phyloP scores from a whole-genome alignment of 257 asterid genomes.

The Primulina tabacum region DNA sequence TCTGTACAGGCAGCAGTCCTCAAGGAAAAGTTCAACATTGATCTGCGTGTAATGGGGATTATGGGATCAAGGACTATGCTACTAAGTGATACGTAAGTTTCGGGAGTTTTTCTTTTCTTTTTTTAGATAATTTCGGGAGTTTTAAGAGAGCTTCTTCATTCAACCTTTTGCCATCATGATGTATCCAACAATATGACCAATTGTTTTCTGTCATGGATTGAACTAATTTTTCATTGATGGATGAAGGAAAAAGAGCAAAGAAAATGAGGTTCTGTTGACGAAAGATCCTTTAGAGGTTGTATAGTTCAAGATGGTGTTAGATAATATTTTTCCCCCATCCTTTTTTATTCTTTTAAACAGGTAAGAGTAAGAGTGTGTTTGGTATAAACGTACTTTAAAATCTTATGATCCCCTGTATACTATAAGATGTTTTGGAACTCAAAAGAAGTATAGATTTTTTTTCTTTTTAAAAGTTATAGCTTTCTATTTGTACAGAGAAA shows the following conservation, averaged over 20 bases:
- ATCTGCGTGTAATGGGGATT: conserved; percentile 92
- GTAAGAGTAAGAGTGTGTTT: neutral
- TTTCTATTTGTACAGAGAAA: neutral
- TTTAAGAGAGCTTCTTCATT: conserved; percentile 11
- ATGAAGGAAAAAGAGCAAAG: neutral
- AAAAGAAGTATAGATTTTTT: neutral
- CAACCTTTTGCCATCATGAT: conserved; percentile 10
- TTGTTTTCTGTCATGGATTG: neutral
- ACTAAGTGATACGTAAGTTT: conserved; percentile 72
- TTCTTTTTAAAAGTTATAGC: too few relatives aligned
- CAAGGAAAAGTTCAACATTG: conserved; percentile 94
- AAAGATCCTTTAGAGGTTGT: neutral
- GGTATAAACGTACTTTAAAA: neutral
- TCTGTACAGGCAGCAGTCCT: conserved; percentile 74
- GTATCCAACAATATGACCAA: neutral
- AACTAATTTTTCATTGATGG: neutral
- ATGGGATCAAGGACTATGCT: conserved; percentile 79
- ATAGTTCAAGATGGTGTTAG: too few relatives aligned
- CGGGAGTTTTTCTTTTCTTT: neutral
- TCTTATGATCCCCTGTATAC: neutral
- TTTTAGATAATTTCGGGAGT: neutral
- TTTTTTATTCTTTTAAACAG: neutral
- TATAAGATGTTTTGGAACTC: neutral
- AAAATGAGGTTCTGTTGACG: neutral
- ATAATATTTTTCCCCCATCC: too few relatives aligned